Evolutionary conservation across 2,329 filamentous ascomycete genomes (phyloP).

Genomic region (Triangularia setosa): DNA sequence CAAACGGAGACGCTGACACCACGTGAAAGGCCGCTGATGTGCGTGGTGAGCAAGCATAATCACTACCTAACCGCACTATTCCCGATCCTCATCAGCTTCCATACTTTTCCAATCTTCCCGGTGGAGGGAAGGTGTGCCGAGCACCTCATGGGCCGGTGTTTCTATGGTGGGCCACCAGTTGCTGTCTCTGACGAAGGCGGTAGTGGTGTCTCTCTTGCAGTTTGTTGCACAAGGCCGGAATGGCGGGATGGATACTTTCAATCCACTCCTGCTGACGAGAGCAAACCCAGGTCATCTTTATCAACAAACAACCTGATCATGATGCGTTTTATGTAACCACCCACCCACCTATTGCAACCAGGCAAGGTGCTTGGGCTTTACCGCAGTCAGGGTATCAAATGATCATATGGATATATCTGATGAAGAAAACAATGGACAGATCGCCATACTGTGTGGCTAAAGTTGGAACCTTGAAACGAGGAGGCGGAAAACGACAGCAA

Average conservation of each 20-base stretch:
- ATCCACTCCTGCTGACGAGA: neutral
- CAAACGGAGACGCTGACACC: slow-evolving; percentile 11
- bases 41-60: slow-evolving; percentile 4
- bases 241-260: neutral
- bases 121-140: too few species aligned
- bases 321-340: neutral
- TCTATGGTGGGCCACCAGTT: neutral
- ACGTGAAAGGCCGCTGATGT: slow-evolving; percentile 24
- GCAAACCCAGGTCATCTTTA: neutral
- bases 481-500: neutral
- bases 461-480: neutral
- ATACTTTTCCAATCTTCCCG: neutral
- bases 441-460: neutral
- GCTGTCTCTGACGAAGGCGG: neutral
- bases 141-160: too few species aligned
- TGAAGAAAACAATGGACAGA: neutral
- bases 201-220: neutral
- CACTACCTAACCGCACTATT: neutral
- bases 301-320: neutral
- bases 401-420: neutral
- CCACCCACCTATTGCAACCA: neutral
- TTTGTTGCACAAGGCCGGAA: neutral
- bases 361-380: too few species aligned
- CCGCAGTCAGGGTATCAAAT: too few species aligned
- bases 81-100: neutral